Percentiles rank a stretch among this genome's conserved stretches.
phyloP scores from a whole-genome alignment of 2,329 filamentous ascomycete species.

The Davidsoniella eucalypti region DNA sequence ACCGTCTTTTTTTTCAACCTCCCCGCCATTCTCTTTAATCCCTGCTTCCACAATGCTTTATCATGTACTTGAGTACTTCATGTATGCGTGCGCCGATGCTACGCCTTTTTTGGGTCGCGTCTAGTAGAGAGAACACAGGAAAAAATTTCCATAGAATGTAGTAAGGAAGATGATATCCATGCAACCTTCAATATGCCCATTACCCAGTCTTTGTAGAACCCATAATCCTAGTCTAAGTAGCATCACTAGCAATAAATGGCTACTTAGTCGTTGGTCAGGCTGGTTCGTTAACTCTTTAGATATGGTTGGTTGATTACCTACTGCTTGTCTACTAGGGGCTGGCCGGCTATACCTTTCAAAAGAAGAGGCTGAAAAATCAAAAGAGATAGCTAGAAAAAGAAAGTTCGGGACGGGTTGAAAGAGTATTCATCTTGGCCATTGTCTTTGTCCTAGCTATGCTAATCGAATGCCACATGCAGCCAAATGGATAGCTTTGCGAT shows the following conservation, averaged over 20 bases:
- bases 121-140: not conserved
- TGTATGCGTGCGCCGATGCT: not conserved
- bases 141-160: too few relatives aligned
- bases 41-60: conserved; percentile 1
- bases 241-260: too few relatives aligned
- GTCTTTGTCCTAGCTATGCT: too few relatives aligned
- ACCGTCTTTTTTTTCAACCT: conserved; percentile 6
- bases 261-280: not conserved
- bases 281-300: not conserved
- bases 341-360: not conserved
- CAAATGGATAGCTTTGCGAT: too few relatives aligned
- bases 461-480: too few relatives aligned
- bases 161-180: not conserved
- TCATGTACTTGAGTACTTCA: too few relatives aligned
- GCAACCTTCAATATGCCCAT: not conserved
- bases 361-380: not conserved
- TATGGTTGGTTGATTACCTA: too few relatives aligned
- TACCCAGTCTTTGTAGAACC: not conserved
- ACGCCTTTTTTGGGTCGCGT: not conserved
- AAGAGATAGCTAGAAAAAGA: not conserved
- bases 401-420: too few relatives aligned
- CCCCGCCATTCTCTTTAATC: conserved; percentile 14
- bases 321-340: too few relatives aligned
- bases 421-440: too few relatives aligned
- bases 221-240: too few relatives aligned